These are phyloP conservation scores for Coemansia sp. DNA, from an alignment of 192 early-diverging fungal genomes.

Conservation along the genomic window DNA sequence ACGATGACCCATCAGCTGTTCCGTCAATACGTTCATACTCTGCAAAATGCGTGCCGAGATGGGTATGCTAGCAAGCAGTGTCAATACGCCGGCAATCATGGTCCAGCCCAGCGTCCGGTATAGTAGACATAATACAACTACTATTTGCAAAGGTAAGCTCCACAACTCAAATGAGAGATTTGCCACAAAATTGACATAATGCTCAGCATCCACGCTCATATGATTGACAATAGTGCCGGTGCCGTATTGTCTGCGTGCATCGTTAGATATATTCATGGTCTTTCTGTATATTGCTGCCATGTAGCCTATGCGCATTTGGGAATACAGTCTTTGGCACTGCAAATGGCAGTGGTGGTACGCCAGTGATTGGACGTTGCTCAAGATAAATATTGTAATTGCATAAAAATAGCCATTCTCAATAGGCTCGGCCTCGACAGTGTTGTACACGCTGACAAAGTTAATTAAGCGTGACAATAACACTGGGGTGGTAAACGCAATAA, in stretches of 20 bases:
- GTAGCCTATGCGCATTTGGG: slow-evolving; percentile 69
- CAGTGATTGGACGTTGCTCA: slow-evolving; percentile 72
- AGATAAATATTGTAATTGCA: slow-evolving; percentile 74
- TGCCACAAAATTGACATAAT: slow-evolving; percentile 59
- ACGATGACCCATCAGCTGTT: slow-evolving; percentile 84
- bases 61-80: slow-evolving; percentile 81
- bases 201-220: slow-evolving; percentile 67
- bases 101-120: slow-evolving; percentile 78
- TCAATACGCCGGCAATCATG: slow-evolving; percentile 78
- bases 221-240: slow-evolving; percentile 72
- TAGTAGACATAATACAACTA: slow-evolving; percentile 71
- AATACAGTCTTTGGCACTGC: slow-evolving; percentile 63
- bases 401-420: slow-evolving; percentile 77
- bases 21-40: slow-evolving; percentile 67
- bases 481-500: slow-evolving; percentile 77
- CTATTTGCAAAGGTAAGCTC: slow-evolving; percentile 78
- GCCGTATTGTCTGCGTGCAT: slow-evolving; percentile 74
- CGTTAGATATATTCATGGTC: slow-evolving; percentile 74
- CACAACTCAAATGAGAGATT: slow-evolving; percentile 74
- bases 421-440: slow-evolving; percentile 55
- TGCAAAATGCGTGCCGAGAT: slow-evolving; percentile 67
- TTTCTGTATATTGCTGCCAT: slow-evolving; percentile 30
- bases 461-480: slow-evolving; percentile 72
- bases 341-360: slow-evolving; percentile 86
- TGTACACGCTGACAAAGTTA: slow-evolving; percentile 49